A percentile compares a stretch with the other conserved stretches of the same genome.
Evolutionary conservation across 2,329 filamentous ascomycete genomes (phyloP).

Genomic region (Tolypocladium paradoxum): DNA sequence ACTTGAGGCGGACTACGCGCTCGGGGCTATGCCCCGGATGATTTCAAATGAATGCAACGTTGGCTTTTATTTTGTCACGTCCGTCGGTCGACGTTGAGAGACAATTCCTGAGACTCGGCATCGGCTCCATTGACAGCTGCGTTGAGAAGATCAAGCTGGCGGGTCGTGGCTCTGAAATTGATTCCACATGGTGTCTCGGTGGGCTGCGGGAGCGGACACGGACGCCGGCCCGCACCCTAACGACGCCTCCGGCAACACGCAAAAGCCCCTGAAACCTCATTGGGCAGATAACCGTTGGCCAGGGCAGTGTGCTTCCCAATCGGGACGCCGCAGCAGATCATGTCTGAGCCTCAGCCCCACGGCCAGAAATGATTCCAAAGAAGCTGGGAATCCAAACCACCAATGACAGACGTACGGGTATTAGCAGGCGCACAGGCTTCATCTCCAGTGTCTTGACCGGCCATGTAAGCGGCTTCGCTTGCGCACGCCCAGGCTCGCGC

Average conservation of each 20-base stretch:
- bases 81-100: not conserved
- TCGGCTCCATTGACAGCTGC: not conserved
- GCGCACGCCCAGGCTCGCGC: no score
- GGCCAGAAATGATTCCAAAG: not conserved
- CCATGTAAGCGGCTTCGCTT: no score
- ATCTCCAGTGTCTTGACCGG: no score
- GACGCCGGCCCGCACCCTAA: not conserved
- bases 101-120: not conserved
- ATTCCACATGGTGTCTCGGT: not conserved
- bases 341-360: not conserved
- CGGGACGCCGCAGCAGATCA: not conserved
- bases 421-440: not conserved
- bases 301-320: not conserved
- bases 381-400: not conserved
- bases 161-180: not conserved
- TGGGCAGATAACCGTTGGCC: not conserved
- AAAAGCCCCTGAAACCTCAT: not conserved
- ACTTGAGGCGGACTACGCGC: not conserved
- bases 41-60: not conserved
- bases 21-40: not conserved
- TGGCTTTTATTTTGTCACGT: not conserved
- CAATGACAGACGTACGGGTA: not conserved
- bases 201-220: no score
- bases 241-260: not conserved
- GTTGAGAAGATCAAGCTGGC: not conserved